A percentile compares a stretch with the other conserved stretches of the same genome.
Evolutionary conservation across 1,139 yeast genomes (phyloP).

Genomic region (Hansenula anomala): DNA sequence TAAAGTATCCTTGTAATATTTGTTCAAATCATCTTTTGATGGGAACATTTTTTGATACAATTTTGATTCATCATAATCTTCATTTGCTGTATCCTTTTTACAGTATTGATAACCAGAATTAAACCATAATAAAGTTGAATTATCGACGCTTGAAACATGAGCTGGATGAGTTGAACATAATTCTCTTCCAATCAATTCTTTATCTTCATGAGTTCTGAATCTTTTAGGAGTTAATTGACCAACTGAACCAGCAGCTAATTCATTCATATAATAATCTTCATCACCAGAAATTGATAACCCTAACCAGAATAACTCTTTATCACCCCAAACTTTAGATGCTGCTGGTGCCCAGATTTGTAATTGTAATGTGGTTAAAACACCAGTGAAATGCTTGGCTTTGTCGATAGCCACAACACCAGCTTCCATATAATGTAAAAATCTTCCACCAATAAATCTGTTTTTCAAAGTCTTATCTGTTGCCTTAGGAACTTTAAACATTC

Average conservation of each 20-base stretch:
- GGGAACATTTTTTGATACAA: conserved; percentile 2
- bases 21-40: conserved; percentile 25
- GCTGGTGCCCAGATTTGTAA: conserved; percentile 25
- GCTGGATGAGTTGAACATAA: conserved; percentile 65
- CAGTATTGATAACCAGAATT: conserved; percentile 59
- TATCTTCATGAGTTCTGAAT: conserved; percentile 10
- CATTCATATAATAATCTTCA: conserved; percentile 19
- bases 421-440: conserved; percentile 43
- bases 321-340: conserved; percentile 38
- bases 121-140: conserved; percentile 46
- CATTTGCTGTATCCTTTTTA: conserved; percentile 34
- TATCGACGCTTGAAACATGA: conserved; percentile 43
- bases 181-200: conserved; percentile 33
- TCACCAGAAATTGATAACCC: conserved; percentile 26
- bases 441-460: conserved; percentile 40
- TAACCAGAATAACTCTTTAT: conserved; percentile 54
- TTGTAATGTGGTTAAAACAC: conserved; percentile 38
- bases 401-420: conserved; percentile 48
- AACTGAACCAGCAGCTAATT: conserved; percentile 19
- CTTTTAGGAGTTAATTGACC: conserved; percentile 17
- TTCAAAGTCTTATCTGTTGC: conserved; percentile 27
- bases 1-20: conserved; percentile 38
- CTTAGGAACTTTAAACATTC: conserved; percentile 29
- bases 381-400: conserved; percentile 36
- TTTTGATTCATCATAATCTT: conserved; percentile 22